Percentiles rank a stretch among this genome's conserved stretches.
These are phyloP conservation scores for Fusarium chuoi DNA, from an alignment of 2,329 filamentous ascomycete species.

Conservation along the genomic window DNA sequence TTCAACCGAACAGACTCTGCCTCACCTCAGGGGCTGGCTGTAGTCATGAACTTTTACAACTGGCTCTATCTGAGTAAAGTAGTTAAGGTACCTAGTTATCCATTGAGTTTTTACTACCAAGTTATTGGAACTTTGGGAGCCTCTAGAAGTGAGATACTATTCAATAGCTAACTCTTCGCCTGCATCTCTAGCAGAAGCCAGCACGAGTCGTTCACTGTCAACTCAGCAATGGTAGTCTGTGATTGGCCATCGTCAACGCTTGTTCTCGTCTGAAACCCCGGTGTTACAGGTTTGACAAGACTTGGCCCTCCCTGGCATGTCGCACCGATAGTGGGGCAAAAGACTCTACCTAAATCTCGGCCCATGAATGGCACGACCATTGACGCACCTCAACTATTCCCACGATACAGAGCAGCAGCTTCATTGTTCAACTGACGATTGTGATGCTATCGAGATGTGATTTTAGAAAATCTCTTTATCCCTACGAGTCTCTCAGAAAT, in stretches of 20 bases:
- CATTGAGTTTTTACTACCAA: not conserved
- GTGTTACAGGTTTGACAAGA: constrained; percentile 43
- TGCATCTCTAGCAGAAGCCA: constrained; percentile 1
- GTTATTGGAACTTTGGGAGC: not conserved
- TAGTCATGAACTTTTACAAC: not conserved
- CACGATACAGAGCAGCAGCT: not conserved
- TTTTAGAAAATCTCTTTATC: no score
- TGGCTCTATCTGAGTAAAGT: not conserved
- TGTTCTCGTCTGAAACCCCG: constrained; percentile 36
- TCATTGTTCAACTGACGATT: not conserved
- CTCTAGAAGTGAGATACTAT: not conserved
- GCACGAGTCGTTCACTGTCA: constrained; percentile 4
- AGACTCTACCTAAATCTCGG: constrained; percentile 7
- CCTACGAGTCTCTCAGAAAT: no score
- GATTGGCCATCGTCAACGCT: constrained; percentile 26
- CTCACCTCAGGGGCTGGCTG: not conserved
- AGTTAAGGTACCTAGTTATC: no score
- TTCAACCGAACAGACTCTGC: constrained; percentile 1
- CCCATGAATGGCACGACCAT: constrained; percentile 14
- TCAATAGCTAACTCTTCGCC: not conserved
- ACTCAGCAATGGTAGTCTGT: not conserved
- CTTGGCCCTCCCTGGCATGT: constrained; percentile 34
- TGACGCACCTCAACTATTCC: constrained; percentile 5
- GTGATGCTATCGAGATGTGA: not conserved
- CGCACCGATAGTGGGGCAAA: constrained; percentile 21